Percentiles rank a stretch among this genome's conserved stretches.
Evolutionary conservation across 495 filamentous ascomycete genomes (phyloP).

Genomic region (Daldinia loculata): DNA sequence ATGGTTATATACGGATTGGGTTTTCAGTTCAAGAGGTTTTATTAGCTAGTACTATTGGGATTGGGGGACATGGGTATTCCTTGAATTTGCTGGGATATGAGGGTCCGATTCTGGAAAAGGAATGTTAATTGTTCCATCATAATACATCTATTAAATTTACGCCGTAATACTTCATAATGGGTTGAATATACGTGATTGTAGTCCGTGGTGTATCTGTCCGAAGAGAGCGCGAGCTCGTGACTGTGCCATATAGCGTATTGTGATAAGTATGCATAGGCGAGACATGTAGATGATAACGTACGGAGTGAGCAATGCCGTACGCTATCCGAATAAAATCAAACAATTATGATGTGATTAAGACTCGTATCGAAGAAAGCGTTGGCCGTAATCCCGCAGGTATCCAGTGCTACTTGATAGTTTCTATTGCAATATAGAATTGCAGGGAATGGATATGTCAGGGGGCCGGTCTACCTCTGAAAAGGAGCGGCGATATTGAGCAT

Average conservation of each 20-base stretch:
- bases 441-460: not conserved
- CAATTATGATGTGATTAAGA: not conserved
- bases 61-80: not conserved
- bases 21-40: constrained; percentile 22
- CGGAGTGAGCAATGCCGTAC: not conserved
- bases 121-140: not conserved
- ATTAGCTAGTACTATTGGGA: not conserved
- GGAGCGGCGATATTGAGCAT: not conserved
- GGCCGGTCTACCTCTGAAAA: not conserved
- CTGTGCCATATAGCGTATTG: not conserved
- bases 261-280: not conserved
- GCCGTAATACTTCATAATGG: not conserved
- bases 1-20: constrained; percentile 34
- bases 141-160: not conserved
- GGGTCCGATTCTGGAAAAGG: not conserved
- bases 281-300: not conserved
- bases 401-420: not conserved
- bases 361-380: not conserved
- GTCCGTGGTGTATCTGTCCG: not conserved
- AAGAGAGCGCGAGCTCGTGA: not conserved
- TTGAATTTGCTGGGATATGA: not conserved
- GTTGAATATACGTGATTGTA: not conserved
- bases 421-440: not conserved
- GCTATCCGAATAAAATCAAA: not conserved
- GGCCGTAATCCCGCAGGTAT: too few species aligned